Percentiles rank a stretch among this genome's conserved stretches.
Conservation (phyloP, 163 green algal genomes). For the Chlorella variabilis region DNA sequence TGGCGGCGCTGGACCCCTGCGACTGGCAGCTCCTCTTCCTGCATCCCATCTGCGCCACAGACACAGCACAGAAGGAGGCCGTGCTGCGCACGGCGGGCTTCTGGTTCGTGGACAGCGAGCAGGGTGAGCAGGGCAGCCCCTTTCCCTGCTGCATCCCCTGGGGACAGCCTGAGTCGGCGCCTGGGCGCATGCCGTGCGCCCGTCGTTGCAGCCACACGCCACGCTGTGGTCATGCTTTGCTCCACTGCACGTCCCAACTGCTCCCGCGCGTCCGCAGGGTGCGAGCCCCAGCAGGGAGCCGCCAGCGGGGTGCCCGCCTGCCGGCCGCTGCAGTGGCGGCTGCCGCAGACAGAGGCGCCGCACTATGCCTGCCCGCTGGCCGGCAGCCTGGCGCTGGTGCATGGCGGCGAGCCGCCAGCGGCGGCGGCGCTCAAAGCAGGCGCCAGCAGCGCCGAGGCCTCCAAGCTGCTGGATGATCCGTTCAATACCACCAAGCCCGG, state of each 20-base stretch:
- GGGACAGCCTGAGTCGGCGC: too few species aligned
- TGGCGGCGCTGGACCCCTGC: background rate
- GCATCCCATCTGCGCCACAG: background rate
- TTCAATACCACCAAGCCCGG: too few species aligned
- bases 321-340: background rate
- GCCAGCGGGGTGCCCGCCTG: background rate
- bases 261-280: background rate
- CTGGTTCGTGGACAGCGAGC: conserved; percentile 4
- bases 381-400: background rate
- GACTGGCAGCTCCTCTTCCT: background rate
- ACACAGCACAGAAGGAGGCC: background rate
- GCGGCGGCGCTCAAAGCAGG: background rate
- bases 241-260: too few species aligned
- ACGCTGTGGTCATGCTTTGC: too few species aligned
- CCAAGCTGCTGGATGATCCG: too few species aligned
- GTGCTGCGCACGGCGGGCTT: background rate
- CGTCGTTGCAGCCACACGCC: too few species aligned
- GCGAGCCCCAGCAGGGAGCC: background rate
- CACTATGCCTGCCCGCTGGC: background rate
- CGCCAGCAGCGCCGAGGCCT: too few species aligned
- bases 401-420: background rate
- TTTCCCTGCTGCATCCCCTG: too few species aligned
- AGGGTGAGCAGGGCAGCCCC: background rate
- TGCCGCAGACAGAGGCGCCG: background rate
- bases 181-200: too few species aligned